A percentile compares a stretch with the other conserved stretches of the same genome.
Conservation (phyloP, 2,329 filamentous ascomycete species). For the Penicillium paneum region DNA sequence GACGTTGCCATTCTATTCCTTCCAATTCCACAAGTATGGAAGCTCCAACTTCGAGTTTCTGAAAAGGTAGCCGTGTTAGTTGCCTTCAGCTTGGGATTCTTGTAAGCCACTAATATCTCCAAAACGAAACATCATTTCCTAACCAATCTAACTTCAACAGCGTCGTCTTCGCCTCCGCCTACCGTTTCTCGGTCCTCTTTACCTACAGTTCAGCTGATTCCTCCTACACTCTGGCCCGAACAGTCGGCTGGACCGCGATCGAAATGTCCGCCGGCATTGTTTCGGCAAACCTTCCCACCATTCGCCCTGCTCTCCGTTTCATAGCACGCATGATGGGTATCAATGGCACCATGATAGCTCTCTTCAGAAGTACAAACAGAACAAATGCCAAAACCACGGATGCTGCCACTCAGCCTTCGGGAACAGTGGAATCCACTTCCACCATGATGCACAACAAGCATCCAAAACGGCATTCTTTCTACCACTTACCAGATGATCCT, state of each 20-base stretch:
- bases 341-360: background rate
- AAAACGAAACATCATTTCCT: background rate
- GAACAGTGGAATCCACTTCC: background rate
- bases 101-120: background rate
- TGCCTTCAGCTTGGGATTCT: background rate
- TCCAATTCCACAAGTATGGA: constrained; percentile 30
- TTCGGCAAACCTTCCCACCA: constrained; percentile 28
- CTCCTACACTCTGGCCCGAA: constrained; percentile 29
- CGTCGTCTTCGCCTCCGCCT: background rate
- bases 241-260: constrained; percentile 30
- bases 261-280: constrained; percentile 31
- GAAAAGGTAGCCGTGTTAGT: constrained; percentile 8
- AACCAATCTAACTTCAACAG: background rate
- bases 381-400: background rate
- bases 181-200: background rate
- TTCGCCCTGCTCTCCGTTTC: constrained; percentile 24
- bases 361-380: background rate
- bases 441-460: background rate
- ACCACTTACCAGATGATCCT: background rate
- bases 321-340: constrained; percentile 12
- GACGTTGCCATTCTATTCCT: constrained; percentile 27
- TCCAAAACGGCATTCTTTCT: background rate
- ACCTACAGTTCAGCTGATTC: constrained; percentile 8
- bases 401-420: background rate
- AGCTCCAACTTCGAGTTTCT: constrained; percentile 21